A percentile compares a stretch with the other conserved stretches of the same genome.
Evolutionary conservation across 1,139 yeast genomes (phyloP).

Genomic region (Zygotorulaspora mrakii): DNA sequence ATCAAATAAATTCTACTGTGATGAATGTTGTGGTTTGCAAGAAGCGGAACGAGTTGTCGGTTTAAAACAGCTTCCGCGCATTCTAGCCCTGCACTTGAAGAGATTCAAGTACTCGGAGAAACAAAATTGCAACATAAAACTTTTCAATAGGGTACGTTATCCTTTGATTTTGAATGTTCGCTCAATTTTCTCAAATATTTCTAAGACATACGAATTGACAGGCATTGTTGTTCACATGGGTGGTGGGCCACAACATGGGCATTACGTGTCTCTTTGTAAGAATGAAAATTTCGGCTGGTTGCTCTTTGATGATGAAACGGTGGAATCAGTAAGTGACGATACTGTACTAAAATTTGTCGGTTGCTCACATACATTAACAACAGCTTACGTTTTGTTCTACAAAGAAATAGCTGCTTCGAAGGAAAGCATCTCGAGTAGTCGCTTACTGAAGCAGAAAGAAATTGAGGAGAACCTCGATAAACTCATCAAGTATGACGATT

Average conservation of each 20-base stretch:
- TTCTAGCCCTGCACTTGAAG: constrained; percentile 79
- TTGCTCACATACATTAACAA: constrained; percentile 80
- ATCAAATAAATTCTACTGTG: constrained; percentile 89
- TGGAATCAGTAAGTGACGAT: constrained; percentile 78
- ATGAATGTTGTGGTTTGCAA: constrained; percentile 82
- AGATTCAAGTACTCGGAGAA: constrained; percentile 88
- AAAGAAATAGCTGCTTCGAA: constrained; percentile 35
- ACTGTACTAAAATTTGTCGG: constrained; percentile 88
- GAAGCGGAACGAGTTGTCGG: constrained; percentile 95
- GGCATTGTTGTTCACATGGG: constrained; percentile 93
- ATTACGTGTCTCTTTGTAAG: constrained; percentile 83
- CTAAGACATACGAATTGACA: constrained; percentile 68
- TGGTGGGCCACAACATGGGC: constrained; percentile 98
- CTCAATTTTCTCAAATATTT: constrained; percentile 55
- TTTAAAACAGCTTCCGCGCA: constrained; percentile 70
- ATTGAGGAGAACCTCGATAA: constrained; percentile 29
- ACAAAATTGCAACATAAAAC: constrained; percentile 74
- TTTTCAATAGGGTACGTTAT: constrained; percentile 80
- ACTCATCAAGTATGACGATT: constrained; percentile 27
- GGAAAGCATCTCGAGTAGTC: background rate
- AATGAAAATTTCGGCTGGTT: constrained; percentile 82
- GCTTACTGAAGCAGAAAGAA: constrained; percentile 6
- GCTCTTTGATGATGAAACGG: constrained; percentile 91
- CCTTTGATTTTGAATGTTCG: constrained; percentile 70
- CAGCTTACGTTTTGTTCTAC: constrained; percentile 87